These are phyloP conservation scores for Spergularia marina DNA, from an alignment of 148 eudicot species.

Conservation along the genomic window DNA sequence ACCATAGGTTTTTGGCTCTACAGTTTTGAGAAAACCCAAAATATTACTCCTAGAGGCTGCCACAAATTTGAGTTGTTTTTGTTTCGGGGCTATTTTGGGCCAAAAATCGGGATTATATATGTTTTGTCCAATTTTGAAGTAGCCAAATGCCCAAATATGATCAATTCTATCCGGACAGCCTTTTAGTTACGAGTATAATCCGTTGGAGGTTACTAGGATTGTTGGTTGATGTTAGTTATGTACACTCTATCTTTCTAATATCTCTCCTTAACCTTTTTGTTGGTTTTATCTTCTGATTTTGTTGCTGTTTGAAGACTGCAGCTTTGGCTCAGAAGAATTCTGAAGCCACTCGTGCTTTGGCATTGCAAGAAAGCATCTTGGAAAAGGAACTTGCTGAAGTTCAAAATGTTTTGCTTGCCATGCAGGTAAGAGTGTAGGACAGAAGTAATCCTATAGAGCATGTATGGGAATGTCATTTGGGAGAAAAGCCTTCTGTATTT, in stretches of 20 bases:
- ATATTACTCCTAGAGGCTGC: too few relatives aligned
- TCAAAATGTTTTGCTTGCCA: slow-evolving; percentile 89
- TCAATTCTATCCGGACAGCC: too few relatives aligned
- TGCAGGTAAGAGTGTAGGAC: slow-evolving; percentile 61
- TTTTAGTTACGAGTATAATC: too few relatives aligned
- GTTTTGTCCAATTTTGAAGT: too few relatives aligned
- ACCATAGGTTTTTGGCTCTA: too few relatives aligned
- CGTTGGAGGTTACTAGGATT: too few relatives aligned
- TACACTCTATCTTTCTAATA: not conserved
- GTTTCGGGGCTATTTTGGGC: too few relatives aligned
- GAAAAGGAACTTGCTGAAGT: slow-evolving; percentile 92
- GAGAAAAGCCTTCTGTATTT: not conserved
- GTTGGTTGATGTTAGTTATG: not conserved
- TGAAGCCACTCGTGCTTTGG: slow-evolving; percentile 85
- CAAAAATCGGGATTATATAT: too few relatives aligned
- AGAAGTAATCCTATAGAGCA: too few relatives aligned
- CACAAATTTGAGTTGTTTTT: too few relatives aligned
- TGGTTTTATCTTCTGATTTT: slow-evolving; percentile 12
- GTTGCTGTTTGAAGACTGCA: slow-evolving; percentile 56
- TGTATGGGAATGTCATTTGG: not conserved
- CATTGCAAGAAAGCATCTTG: slow-evolving; percentile 61
- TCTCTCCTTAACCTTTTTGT: not conserved
- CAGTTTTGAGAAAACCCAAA: too few relatives aligned
- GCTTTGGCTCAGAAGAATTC: slow-evolving; percentile 93
- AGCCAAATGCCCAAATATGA: too few relatives aligned